These are phyloP conservation scores for Tricholoma bakamatsutake DNA, from an alignment of 768 basidiomycete species.

Conservation along the genomic window DNA sequence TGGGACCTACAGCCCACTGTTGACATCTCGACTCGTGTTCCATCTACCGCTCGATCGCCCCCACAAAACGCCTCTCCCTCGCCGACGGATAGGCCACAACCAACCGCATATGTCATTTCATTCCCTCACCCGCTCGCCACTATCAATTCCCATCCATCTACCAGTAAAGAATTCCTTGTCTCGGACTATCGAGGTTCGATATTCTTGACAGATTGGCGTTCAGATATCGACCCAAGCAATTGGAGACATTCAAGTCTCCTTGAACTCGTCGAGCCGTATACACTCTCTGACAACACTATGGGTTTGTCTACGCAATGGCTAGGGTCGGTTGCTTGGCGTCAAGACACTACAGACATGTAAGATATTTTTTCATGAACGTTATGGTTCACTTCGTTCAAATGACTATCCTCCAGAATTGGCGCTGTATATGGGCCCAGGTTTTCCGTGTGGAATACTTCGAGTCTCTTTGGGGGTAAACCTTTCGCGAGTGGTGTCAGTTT, in stretches of 20 bases:
- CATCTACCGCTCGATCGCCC: constrained; percentile 24
- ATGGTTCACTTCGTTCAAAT: neutral
- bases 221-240: constrained; percentile 44
- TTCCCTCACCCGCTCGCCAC: constrained; percentile 69
- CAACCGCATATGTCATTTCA: constrained; percentile 70
- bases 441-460: constrained; percentile 71
- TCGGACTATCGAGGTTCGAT: constrained; percentile 70
- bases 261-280: constrained; percentile 68
- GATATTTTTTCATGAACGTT: constrained; percentile 15
- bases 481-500: constrained; percentile 55
- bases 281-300: constrained; percentile 46
- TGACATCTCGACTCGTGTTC: constrained; percentile 34
- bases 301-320: constrained; percentile 41
- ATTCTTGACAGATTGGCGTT: constrained; percentile 79
- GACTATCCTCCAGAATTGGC: constrained; percentile 58
- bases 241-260: constrained; percentile 61
- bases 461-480: constrained; percentile 71
- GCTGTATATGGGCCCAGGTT: constrained; percentile 69
- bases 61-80: constrained; percentile 23
- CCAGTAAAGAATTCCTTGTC: constrained; percentile 75
- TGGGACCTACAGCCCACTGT: constrained; percentile 73
- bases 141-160: constrained; percentile 64
- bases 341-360: constrained; percentile 67
- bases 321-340: constrained; percentile 65
- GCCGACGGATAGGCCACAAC: constrained; percentile 47